These are phyloP conservation scores for Leishmania braziliensis DNA, from an alignment of 208 protist species.

Conservation along the genomic window DNA sequence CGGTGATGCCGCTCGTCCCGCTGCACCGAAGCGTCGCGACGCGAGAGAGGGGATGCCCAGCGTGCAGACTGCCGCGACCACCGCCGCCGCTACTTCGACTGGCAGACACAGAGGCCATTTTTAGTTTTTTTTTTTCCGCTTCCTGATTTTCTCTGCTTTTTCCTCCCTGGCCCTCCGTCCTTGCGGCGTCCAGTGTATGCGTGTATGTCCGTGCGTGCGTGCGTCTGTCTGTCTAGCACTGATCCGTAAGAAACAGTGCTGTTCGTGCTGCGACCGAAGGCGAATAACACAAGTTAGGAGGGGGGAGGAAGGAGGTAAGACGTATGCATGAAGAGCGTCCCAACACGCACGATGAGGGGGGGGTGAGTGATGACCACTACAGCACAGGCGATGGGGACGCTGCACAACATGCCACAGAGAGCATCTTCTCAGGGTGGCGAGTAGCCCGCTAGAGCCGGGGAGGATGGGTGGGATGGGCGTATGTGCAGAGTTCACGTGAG, in stretches of 20 bases:
- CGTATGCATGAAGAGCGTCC: background rate
- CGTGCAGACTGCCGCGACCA: background rate
- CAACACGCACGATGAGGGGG: background rate
- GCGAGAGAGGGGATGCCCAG: slow-evolving; percentile 22
- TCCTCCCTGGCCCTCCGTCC: background rate
- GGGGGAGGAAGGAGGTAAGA: background rate
- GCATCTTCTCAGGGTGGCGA: background rate
- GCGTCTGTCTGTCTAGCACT: background rate
- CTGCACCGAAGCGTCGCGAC: slow-evolving; percentile 15
- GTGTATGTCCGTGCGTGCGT: background rate
- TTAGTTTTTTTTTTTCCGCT: background rate
- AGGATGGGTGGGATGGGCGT: background rate
- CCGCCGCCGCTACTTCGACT: background rate
- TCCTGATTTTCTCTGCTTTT: background rate
- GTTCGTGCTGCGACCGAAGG: background rate
- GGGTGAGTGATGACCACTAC: background rate
- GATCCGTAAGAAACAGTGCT: background rate
- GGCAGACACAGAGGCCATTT: background rate
- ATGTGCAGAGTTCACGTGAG: background rate
- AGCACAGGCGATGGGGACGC: background rate
- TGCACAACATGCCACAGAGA: background rate
- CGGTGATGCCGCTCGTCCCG: background rate
- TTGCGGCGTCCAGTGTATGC: background rate
- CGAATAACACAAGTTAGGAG: background rate
- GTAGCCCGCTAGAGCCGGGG: background rate